Base-by-base conservation (phyloP, 2,329 filamentous ascomycete genomes). In the Raffaelea albimanens region DNA sequence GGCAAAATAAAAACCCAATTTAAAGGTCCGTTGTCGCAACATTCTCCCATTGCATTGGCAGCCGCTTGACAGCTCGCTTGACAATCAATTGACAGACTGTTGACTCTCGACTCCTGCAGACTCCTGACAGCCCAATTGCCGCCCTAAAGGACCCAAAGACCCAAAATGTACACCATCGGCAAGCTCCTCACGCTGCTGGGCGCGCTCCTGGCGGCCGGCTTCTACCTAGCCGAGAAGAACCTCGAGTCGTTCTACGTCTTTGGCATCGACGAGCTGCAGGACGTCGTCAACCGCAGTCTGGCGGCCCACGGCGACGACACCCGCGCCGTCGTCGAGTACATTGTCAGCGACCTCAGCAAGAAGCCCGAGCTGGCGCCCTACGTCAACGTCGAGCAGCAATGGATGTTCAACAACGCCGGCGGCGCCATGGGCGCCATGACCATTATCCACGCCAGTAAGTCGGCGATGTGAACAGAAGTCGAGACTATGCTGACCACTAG, bases 341-440 rank as follows among this genome's bases (percentile, higher is more conserved):
- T 94, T 55, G 79, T 87, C 45, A 60, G 68, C 51, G 82, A 87
- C 67, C 73, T 94, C 47, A 69, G 71, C 56, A 67, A 69, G 56
- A 75, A 72, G 64, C 69, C 59, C 74, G 70, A 57, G 57, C 68
- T 61, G 62, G 67, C 44, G 57, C 59, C 44, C 50, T 68, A 87
- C 64, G 60, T 91, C 60, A 88, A 85, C 67, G 62, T 77, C 47
- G 69, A 83, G 50, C 80, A 91, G 67, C 84, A 91, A 65, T 95
- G 87, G 87, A 74, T 94, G 41, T 91, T 95, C 59, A 95, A 94
- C 73, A 94, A 94, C 60, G 87, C 87, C 45, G 88, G 88, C 45
- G 88, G 88, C 53, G 87, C 87, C 45, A 95, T 94, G 88, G 88
- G 88, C 48, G 85, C 78, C 59, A 93, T 94, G 88, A 89, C 87